These are phyloP conservation scores for Termitomyces sp. DNA, from an alignment of 768 basidiomycete species.

Conservation along the genomic window DNA sequence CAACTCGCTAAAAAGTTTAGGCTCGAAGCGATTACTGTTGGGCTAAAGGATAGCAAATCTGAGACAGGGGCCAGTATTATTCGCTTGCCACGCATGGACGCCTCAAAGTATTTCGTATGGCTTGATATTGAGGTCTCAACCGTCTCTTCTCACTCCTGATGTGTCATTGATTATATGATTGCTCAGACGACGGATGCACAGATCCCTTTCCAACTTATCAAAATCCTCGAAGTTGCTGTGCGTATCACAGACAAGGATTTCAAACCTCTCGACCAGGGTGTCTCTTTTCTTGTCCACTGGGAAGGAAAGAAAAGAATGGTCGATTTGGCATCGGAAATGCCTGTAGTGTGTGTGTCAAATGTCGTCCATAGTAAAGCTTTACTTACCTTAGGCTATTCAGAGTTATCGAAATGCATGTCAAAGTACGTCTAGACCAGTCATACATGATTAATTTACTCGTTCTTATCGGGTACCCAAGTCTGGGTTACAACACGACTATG, in stretches of 20 bases:
- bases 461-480: background rate
- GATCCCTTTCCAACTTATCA: background rate
- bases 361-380: background rate
- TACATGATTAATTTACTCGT: background rate
- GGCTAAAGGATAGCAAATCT: too few relatives aligned
- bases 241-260: conserved; percentile 8
- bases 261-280: conserved; percentile 1
- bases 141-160: background rate
- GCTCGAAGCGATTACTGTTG: too few relatives aligned
- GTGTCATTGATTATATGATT: background rate
- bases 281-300: conserved; percentile 8
- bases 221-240: conserved; percentile 7
- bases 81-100: too few relatives aligned
- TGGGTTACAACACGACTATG: background rate
- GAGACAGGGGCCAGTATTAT: too few relatives aligned
- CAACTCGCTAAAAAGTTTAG: too few relatives aligned
- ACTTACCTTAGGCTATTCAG: background rate
- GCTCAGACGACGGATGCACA: background rate
- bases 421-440: background rate
- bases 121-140: conserved; percentile 1
- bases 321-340: background rate
- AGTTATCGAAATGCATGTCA: background rate
- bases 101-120: conserved; percentile 1
- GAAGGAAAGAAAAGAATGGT: background rate
- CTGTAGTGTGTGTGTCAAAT: background rate